These are phyloP conservation scores for Irpex sp. DNA, from an alignment of 1,284 basidiomycete genomes.

Conservation along the genomic window DNA sequence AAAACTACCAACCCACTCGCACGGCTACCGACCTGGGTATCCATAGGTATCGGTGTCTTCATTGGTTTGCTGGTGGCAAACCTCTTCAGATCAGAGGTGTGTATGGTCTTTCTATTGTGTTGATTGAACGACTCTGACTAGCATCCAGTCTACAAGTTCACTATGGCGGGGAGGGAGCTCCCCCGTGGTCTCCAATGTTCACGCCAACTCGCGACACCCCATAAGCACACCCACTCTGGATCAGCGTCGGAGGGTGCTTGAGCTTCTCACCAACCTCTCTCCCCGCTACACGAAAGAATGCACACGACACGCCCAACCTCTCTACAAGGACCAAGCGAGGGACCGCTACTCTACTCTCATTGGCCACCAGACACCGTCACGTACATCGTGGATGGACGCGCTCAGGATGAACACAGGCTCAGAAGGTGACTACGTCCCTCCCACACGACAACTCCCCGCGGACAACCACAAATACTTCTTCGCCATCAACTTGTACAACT, in stretches of 20 bases:
- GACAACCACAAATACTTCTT: conserved; percentile 95
- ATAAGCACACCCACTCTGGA: conserved; percentile 69
- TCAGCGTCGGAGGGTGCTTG: conserved; percentile 81
- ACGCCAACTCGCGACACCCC: conserved; percentile 44
- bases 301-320: conserved; percentile 75
- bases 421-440: conserved; percentile 40
- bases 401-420: conserved; percentile 43
- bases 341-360: conserved; percentile 83
- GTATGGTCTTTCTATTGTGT: conserved; percentile 8
- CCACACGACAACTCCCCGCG: conserved; percentile 39
- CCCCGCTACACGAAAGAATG: conserved; percentile 91
- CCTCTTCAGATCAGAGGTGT: conserved; percentile 38
- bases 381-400: conserved; percentile 59
- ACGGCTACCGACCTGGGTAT: conserved; percentile 37
- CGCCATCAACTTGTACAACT: conserved; percentile 96
- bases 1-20: conserved; percentile 25
- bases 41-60: conserved; percentile 60
- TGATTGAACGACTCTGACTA: not conserved
- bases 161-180: conserved; percentile 55
- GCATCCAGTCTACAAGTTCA: conserved; percentile 25
- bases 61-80: conserved; percentile 63
- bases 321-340: conserved; percentile 80
- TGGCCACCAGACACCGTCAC: conserved; percentile 65
- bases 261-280: conserved; percentile 81
- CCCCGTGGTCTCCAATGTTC: conserved; percentile 34